phyloP scores from a whole-genome alignment of 202 grass and related monocot genomes.

The Eragrostis tef region DNA sequence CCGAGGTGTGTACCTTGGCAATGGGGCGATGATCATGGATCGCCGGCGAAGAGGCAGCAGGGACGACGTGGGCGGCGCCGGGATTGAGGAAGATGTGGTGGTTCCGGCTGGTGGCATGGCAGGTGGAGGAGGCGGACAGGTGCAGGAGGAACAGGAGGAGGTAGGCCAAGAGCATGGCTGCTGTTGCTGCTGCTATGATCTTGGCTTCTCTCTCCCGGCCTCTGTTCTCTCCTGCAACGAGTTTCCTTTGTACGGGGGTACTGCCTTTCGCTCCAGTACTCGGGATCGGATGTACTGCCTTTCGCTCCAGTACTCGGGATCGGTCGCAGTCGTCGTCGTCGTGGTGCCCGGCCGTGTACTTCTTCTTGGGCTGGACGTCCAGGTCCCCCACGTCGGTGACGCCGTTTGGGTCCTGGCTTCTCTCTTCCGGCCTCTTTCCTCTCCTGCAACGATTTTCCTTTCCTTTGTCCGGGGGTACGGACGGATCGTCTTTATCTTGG shows the following conservation, averaged over 20 bases:
- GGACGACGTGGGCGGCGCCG: too few species aligned
- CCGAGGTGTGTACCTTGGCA: conserved; percentile 1
- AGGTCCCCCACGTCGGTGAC: too few species aligned
- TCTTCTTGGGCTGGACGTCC: too few species aligned
- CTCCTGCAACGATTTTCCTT: not conserved
- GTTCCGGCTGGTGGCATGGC: conserved; percentile 39
- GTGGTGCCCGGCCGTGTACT: too few species aligned
- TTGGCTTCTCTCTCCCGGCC: not conserved
- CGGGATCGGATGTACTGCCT: too few species aligned
- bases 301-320: too few species aligned
- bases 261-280: too few species aligned
- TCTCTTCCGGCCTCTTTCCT: too few species aligned
- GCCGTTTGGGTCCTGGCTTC: not conserved
- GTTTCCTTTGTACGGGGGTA: too few species aligned
- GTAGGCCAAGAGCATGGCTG: conserved; percentile 23
- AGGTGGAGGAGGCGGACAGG: conserved; percentile 31
- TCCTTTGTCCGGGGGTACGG: too few species aligned
- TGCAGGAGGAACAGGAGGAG: conserved; percentile 40
- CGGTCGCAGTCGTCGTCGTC: too few species aligned
- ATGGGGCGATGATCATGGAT: not conserved
- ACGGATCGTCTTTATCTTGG: not conserved
- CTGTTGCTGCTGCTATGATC: not conserved
- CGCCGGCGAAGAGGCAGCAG: not conserved
- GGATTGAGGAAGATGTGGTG: not conserved
- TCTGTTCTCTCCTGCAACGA: not conserved